These are phyloP conservation scores for Xenoacremonium recifei DNA, from an alignment of 2,329 filamentous ascomycete genomes.

Conservation along the genomic window DNA sequence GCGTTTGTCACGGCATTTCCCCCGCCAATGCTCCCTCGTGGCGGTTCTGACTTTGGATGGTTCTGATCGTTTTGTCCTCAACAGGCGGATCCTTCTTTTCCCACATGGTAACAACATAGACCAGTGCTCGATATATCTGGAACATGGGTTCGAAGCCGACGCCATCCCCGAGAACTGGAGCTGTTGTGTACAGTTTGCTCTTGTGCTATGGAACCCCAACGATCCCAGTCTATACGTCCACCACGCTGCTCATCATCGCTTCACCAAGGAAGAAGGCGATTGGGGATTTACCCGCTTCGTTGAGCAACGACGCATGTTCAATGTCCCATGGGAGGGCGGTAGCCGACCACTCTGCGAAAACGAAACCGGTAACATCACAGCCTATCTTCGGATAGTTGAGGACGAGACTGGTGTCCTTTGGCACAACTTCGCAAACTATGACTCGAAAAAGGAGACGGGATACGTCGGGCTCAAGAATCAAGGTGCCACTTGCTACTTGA, in stretches of 20 bases:
- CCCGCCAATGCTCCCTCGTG: conserved; percentile 1
- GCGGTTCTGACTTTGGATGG: no score
- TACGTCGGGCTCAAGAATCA: conserved; percentile 97
- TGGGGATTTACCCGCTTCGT: conserved; percentile 99
- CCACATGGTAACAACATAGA: conserved; percentile 94
- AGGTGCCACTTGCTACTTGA: conserved; percentile 87
- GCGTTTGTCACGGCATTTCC: conserved; percentile 32
- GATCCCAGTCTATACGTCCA: conserved; percentile 84
- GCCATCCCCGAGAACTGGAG: conserved; percentile 90
- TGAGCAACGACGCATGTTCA: conserved; percentile 83
- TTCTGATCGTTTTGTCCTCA: conserved; percentile 18
- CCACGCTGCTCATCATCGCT: conserved; percentile 87
- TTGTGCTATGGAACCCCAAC: conserved; percentile 92
- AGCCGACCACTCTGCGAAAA: conserved; percentile 73
- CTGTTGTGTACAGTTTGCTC: conserved; percentile 90
- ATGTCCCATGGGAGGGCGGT: conserved; percentile 68
- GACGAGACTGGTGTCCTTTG: conserved; percentile 86
- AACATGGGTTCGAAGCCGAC: conserved; percentile 80
- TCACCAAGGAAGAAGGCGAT: conserved; percentile 93
- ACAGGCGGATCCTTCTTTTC: conserved; percentile 90
- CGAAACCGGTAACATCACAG: conserved; percentile 75
- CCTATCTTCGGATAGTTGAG: conserved; percentile 78
- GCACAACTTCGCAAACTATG: conserved; percentile 92
- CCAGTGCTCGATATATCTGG: conserved; percentile 90
- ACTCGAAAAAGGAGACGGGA: conserved; percentile 98